These are phyloP conservation scores for Eustoma russellianum DNA, from an alignment of 257 asterid genomes.

Conservation along the genomic window DNA sequence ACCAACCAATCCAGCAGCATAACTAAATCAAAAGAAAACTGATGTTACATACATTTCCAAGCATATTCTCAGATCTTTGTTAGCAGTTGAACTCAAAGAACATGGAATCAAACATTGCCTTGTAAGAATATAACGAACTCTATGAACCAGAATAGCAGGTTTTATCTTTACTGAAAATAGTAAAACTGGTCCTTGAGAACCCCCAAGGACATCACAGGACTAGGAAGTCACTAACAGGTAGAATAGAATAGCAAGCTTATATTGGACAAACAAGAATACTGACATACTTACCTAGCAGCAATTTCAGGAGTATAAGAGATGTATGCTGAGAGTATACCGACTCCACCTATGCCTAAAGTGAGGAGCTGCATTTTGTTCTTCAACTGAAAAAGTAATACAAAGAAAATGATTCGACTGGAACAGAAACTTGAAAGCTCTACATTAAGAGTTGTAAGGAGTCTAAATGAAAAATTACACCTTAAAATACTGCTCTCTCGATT, in stretches of 20 bases:
- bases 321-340: constrained; percentile 69
- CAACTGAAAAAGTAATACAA: constrained; percentile 39
- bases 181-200: neutral
- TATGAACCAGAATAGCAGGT: no score
- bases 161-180: no score
- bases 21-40: constrained; percentile 40
- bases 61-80: constrained; percentile 1
- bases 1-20: constrained; percentile 75
- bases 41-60: neutral
- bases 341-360: constrained; percentile 72
- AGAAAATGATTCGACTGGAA: neutral
- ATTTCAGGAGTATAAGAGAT: constrained; percentile 78
- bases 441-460: neutral
- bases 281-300: constrained; percentile 49
- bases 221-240: no score
- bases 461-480: constrained; percentile 37
- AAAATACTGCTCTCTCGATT: constrained; percentile 70
- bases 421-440: constrained; percentile 8
- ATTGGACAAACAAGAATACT: neutral
- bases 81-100: neutral
- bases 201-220: neutral
- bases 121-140: no score
- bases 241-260: neutral
- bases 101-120: neutral
- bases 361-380: constrained; percentile 66